These are phyloP conservation scores for Candida tetrigidarum DNA, from an alignment of 1,139 yeast species.

Conservation along the genomic window DNA sequence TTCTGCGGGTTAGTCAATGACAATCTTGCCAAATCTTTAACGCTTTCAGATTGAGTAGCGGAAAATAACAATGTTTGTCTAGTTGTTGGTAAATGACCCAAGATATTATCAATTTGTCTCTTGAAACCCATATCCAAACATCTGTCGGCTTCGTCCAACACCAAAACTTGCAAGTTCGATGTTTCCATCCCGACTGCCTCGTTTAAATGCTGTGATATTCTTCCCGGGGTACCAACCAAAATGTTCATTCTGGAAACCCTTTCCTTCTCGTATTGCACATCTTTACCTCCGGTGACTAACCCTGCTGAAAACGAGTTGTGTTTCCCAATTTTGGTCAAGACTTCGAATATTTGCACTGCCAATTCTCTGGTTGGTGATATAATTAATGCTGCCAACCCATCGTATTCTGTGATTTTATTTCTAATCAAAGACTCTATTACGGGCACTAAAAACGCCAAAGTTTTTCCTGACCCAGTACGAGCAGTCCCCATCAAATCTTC, in stretches of 20 bases:
- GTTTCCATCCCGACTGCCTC: conserved; percentile 88
- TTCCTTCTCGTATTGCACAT: conserved; percentile 84
- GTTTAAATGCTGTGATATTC: conserved; percentile 92
- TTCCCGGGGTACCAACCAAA: conserved; percentile 94
- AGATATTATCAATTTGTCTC: conserved; percentile 82
- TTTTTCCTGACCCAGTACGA: conserved; percentile 95
- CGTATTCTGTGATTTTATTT: conserved; percentile 82
- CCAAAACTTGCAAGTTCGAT: conserved; percentile 77
- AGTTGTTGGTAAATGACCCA: conserved; percentile 79
- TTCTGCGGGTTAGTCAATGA: conserved; percentile 81
- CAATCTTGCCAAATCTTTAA: conserved; percentile 85
- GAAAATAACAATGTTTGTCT: conserved; percentile 91
- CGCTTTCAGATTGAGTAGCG: conserved; percentile 92
- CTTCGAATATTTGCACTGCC: conserved; percentile 94
- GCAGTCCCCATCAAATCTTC: conserved; percentile 92
- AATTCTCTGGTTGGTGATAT: conserved; percentile 94
- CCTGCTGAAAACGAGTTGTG: conserved; percentile 88
- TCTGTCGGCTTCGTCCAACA: conserved; percentile 95
- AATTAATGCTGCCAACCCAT: conserved; percentile 91
- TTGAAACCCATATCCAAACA: conserved; percentile 97
- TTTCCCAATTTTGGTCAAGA: conserved; percentile 81
- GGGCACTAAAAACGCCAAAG: conserved; percentile 90
- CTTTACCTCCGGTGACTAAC: conserved; percentile 96
- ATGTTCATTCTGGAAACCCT: conserved; percentile 85
- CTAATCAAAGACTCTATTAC: conserved; percentile 72